A percentile compares a stretch with the other conserved stretches of the same genome.
Evolutionary conservation across 2,329 filamentous ascomycete genomes (phyloP).

Genomic region (Paecilomyces niveus): DNA sequence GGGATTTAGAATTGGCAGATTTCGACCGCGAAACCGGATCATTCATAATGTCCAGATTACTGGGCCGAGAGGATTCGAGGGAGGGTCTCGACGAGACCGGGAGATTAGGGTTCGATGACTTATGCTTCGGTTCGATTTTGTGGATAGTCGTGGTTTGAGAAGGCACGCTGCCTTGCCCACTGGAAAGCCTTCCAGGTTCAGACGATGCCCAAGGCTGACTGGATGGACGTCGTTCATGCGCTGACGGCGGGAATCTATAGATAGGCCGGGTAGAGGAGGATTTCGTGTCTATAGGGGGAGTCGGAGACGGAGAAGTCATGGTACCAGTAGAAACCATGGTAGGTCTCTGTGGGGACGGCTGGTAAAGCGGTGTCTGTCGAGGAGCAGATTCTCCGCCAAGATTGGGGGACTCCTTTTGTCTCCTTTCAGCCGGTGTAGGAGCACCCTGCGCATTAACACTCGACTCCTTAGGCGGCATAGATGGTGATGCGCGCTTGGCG

Average conservation of each 20-base stretch:
- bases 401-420: constrained; percentile 15
- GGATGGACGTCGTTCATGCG: constrained; percentile 39
- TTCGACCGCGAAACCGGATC: constrained; percentile 53
- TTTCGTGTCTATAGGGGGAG: constrained; percentile 22
- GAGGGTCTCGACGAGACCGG: constrained; percentile 59
- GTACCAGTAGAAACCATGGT: constrained; percentile 66
- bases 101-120: constrained; percentile 46
- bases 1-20: constrained; percentile 58
- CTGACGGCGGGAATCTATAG: constrained; percentile 46
- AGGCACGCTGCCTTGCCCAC: constrained; percentile 18
- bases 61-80: constrained; percentile 62
- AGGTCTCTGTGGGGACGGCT: constrained; percentile 43
- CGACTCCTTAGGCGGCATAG: constrained; percentile 19
- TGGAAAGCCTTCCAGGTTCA: constrained; percentile 16
- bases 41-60: constrained; percentile 52
- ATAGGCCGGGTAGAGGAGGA: constrained; percentile 36
- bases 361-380: constrained; percentile 27
- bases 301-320: constrained; percentile 58
- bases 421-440: constrained; percentile 14
- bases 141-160: constrained; percentile 28
- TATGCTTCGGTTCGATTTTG: constrained; percentile 43
- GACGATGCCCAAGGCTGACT: constrained; percentile 40
- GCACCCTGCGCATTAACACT: constrained; percentile 17
- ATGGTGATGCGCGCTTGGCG: constrained; percentile 37
- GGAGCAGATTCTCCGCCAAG: constrained; percentile 17